A percentile compares a stretch with the other conserved stretches of the same genome.
Evolutionary conservation across 441 rosid genomes (phyloP).

Genomic region (Erodium texanum): DNA sequence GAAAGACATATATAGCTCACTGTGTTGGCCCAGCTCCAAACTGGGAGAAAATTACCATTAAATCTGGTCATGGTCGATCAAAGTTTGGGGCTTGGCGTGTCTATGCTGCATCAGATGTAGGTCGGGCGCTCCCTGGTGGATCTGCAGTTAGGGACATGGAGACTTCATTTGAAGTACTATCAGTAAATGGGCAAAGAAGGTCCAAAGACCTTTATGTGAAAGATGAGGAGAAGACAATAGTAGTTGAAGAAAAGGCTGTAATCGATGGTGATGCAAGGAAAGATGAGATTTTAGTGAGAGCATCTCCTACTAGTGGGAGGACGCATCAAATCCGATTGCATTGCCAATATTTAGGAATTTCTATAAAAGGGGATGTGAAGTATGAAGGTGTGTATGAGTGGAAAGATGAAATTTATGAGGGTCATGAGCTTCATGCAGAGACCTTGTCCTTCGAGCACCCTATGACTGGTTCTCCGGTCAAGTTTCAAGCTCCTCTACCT

Average conservation of each 20-base stretch:
- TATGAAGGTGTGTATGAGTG: constrained; percentile 72
- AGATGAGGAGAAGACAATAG: constrained; percentile 21
- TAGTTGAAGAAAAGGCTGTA: constrained; percentile 40
- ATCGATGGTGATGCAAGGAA: constrained; percentile 19
- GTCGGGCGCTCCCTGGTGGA: constrained; percentile 68
- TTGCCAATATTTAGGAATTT: constrained; percentile 75
- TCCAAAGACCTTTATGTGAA: constrained; percentile 20
- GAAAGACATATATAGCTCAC: constrained; percentile 66
- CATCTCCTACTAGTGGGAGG: constrained; percentile 72
- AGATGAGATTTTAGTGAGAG: constrained; percentile 63
- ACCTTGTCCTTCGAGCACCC: constrained; percentile 73
- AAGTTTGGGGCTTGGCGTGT: constrained; percentile 90
- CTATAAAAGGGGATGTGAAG: constrained; percentile 83
- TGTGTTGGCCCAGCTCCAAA: constrained; percentile 57
- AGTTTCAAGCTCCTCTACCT: constrained; percentile 57
- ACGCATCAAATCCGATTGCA: constrained; percentile 94
- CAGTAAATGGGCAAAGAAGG: constrained; percentile 35
- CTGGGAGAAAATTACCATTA: constrained; percentile 52
- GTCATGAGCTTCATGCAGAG: constrained; percentile 83
- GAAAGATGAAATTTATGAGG: constrained; percentile 45
- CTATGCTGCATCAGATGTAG: constrained; percentile 64
- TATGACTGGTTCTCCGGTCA: constrained; percentile 32
- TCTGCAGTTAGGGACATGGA: constrained; percentile 75
- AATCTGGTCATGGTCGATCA: constrained; percentile 91
- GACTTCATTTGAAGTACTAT: constrained; percentile 60